Base-by-base conservation (phyloP, 306 rosid genomes). In the Malus fusca region DNA sequence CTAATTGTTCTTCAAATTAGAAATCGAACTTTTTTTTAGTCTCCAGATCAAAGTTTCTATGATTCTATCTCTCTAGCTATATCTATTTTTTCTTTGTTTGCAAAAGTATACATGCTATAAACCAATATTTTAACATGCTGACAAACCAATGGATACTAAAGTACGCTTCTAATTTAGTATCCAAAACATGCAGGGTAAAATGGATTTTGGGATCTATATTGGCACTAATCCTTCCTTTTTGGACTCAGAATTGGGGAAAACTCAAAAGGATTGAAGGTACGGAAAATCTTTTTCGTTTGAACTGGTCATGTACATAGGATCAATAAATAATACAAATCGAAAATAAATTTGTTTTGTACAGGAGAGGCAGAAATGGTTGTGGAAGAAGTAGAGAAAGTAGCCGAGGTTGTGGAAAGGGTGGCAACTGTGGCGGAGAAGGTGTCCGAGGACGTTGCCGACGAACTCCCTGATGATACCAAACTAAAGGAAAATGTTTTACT, bases 371-470 rank as follows among this genome's bases (percentile, higher is more conserved):
- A 80, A 73, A 23, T 78, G 23, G 88, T 88, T 55, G 77, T 76
- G n/a, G 89, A 86, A 73, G 93, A 81, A 75, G 86, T 71, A 11
- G 93, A 87, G 68, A 76, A 12, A 43, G 83, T 83, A 3, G 90
- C 88, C 40, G 25, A 83, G 55, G 82, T 87, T 0, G 84, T 83
- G 19, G 93, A 87, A 75, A 89, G 72, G 43, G 80, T 84, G 68
- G 93, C 93, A n/a, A 42, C 4, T 1, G 68, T 46, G 42, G 82
- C 85, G n/a, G 91, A 87, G 80, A 82, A 86, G 43, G 77, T 84
- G 52, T 82, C 86, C 15, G 88, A 78, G 44, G 79, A 87, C 25
- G 77, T 81, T 7, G 87, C 80, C 43, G 88, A 91, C 48, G 80
- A 26, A 51, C 83, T 89, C 72, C 87, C 93, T 1, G 78, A 79